phyloP scores from a whole-genome alignment of 495 filamentous ascomycete species.

The Hypoxylon intermedium region DNA sequence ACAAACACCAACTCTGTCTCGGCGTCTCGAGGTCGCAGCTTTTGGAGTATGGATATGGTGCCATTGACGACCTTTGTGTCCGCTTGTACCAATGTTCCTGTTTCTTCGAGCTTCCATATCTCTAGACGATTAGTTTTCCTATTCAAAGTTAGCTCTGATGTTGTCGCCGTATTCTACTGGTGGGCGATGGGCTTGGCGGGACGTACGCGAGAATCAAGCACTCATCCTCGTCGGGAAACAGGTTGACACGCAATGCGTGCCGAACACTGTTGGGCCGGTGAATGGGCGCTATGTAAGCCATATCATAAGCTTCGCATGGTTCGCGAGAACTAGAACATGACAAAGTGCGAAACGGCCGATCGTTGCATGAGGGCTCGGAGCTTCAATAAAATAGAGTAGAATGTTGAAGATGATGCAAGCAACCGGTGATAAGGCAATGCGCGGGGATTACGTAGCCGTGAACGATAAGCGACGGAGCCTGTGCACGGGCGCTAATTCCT shows the following conservation, averaged over 20 bases:
- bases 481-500: too few relatives aligned
- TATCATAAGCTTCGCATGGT: slow-evolving; percentile 49
- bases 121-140: slow-evolving; percentile 95
- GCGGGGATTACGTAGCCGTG: slow-evolving; percentile 21
- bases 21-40: slow-evolving; percentile 75
- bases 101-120: slow-evolving; percentile 66
- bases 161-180: slow-evolving; percentile 8
- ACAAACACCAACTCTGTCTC: slow-evolving; percentile 88
- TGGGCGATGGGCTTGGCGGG: not conserved
- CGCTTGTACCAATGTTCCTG: slow-evolving; percentile 56
- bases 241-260: slow-evolving; percentile 80
- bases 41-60: slow-evolving; percentile 82
- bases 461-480: slow-evolving; percentile 28
- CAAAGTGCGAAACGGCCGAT: not conserved
- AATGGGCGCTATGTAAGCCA: slow-evolving; percentile 96
- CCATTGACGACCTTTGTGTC: slow-evolving; percentile 78
- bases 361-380: slow-evolving; percentile 1
- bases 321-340: slow-evolving; percentile 8
- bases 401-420: slow-evolving; percentile 27
- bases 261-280: slow-evolving; percentile 89
- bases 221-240: slow-evolving; percentile 75
- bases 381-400: slow-evolving; percentile 2
- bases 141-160: slow-evolving; percentile 7
- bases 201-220: slow-evolving; percentile 87
- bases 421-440: slow-evolving; percentile 34